phyloP scores from a whole-genome alignment of 176 grass and related monocot genomes.

The Raddia guianensis region DNA sequence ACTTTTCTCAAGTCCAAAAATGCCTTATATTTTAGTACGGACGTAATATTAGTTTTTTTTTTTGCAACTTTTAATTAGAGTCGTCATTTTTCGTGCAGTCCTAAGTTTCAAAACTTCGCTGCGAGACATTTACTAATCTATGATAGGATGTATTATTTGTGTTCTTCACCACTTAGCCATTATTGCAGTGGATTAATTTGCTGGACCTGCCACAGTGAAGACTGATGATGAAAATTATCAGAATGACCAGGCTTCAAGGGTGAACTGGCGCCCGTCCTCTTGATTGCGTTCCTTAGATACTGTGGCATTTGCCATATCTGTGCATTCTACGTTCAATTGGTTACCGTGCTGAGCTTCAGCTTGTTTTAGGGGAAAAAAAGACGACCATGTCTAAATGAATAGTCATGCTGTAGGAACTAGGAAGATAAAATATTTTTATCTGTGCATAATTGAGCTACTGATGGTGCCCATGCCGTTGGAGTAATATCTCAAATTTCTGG shows the following conservation, averaged over 20 bases:
- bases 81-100: not conserved
- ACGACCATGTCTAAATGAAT: not conserved
- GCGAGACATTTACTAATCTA: not conserved
- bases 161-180: not conserved
- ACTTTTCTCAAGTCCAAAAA: too few relatives aligned
- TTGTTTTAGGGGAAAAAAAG: not conserved
- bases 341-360: not conserved
- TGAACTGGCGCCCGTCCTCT: not conserved
- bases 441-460: not conserved
- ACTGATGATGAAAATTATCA: conserved; percentile 38
- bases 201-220: conserved; percentile 74
- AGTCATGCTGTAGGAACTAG: not conserved
- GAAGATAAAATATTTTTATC: not conserved
- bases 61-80: not conserved
- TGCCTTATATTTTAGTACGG: too few relatives aligned
- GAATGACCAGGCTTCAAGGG: not conserved
- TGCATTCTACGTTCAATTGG: not conserved
- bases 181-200: conserved; percentile 69
- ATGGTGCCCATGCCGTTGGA: not conserved
- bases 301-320: not conserved
- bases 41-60: not conserved
- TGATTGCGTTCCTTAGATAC: not conserved
- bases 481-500: not conserved
- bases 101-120: not conserved
- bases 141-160: not conserved